A percentile compares a stretch with the other conserved stretches of the same genome.
phyloP scores from a whole-genome alignment of 805 yeast genomes.

The Starmerella powellii region DNA sequence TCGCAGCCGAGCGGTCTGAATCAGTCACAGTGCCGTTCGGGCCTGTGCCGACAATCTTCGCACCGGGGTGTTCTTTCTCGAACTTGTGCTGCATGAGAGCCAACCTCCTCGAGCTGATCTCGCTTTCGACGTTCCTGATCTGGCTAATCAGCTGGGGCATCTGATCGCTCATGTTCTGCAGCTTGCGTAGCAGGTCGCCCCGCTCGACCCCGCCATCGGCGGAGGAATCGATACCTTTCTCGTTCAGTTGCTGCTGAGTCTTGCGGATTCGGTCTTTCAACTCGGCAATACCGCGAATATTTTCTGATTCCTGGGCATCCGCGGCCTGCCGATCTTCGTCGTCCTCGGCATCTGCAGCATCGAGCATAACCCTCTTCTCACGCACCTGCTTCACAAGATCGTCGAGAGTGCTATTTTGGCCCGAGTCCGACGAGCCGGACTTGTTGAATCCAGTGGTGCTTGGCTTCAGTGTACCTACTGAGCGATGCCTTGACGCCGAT shows the following conservation, averaged over 20 bases:
- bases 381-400: conserved; percentile 52
- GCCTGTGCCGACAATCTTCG: conserved; percentile 69
- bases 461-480: conserved; percentile 5
- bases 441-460: background rate
- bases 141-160: conserved; percentile 60
- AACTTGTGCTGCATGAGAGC: conserved; percentile 48
- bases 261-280: conserved; percentile 48
- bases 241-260: conserved; percentile 32
- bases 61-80: conserved; percentile 53
- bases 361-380: conserved; percentile 59
- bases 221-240: conserved; percentile 14
- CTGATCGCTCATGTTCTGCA: conserved; percentile 52
- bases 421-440: background rate
- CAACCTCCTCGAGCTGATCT: conserved; percentile 54
- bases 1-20: conserved; percentile 66
- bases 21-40: conserved; percentile 80
- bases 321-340: conserved; percentile 30
- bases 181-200: conserved; percentile 41
- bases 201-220: conserved; percentile 21
- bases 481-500: conserved; percentile 47
- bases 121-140: conserved; percentile 52
- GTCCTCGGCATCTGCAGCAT: conserved; percentile 53
- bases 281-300: conserved; percentile 46
- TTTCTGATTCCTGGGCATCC: conserved; percentile 30
- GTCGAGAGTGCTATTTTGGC: conserved; percentile 28